Evolutionary conservation across 2,329 filamentous ascomycete genomes (phyloP), one percentile per base, ranked within the genome.

Genomic region (Fusarium verticillioides): DNA sequence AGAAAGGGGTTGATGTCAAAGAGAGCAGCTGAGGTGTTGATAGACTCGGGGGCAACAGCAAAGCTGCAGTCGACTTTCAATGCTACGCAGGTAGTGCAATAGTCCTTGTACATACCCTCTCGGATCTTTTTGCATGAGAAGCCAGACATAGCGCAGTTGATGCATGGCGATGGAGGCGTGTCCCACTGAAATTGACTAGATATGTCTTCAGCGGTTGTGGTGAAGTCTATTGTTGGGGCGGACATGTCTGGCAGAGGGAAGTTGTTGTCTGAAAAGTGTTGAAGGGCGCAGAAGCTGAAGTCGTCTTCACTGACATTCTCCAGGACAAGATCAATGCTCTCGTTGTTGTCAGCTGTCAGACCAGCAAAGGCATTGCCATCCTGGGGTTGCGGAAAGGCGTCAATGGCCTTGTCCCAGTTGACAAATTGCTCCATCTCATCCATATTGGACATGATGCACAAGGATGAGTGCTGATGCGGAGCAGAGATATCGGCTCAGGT

Each of bases 351-450:
- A 52, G 78, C 66, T 54, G 77, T 78, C 69, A 81, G 80, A 73
- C 84, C 81, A 69, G 82, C 80, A 43, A 82, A 78, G 54, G 78
- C 72, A 39, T 79, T 70, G 42, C 78, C 71, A 37, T 82, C 73
- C 66, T 81, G 78, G 69, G 77, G 75, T 68, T 79, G 75, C 60
- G 78, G 81, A 64, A 81, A 77, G 44, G 80, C 79, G 46, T 84
- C 82, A 50, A 82, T 86, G 56, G 85, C 84, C 65, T 85, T 81
- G 75, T 90, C 88, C 88, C 89, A 91, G 78, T 90, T 85, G 79
- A 93, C 87, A 78, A 92, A 90, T 70, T 91, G 87, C 62, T 92
- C 89, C 84, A 88, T 83, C 60, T 89, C 86, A 63, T 89, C 84
- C 71, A 88, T 76, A 64, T 75, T 69, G n/a, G 81, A 66, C 81